Base-by-base conservation (phyloP, 352 stramenopile species). In the Phytopythium ostracodes region DNA sequence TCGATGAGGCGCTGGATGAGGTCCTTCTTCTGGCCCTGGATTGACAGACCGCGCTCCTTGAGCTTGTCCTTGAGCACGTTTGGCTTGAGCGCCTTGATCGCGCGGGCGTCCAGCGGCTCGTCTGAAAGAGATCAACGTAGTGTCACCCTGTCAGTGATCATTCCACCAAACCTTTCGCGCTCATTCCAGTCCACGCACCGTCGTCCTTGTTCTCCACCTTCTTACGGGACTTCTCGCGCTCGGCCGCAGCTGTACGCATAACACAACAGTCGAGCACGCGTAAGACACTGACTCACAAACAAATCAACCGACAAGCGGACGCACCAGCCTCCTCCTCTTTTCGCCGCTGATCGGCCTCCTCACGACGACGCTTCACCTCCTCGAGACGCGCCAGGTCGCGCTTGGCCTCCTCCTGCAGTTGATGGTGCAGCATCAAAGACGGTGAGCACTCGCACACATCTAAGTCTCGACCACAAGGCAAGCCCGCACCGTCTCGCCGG, bases 21-120 rank as follows among this genome's bases (percentile, higher is more conserved):
- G 12, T 94, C 87, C 67, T 94, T 94, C 76, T 95, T 95, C 68
- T 96, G 83, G 56, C 88, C 88, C 65, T 96, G 88, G 49, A 68
- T 95, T 27, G 88, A 95, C 59, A 96, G 63, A 14, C 77, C 60
- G 42, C 85, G 81, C 65, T 93, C 81, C 64, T 96, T 96, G 5
- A 96, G 72, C 70, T 95, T 89, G 60, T 96, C 87, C 78, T 96
- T 96, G 47, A 96, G 73, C 56, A 93, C 60, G 40, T 86, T 87
- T 35, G 88, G 88, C 74, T 96, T 96, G 20, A 96, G 72, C 29
- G 74, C 75, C 74, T 95, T 95, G 71, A 95, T 94, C 55, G 79
- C 82, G 66, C 84, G 84, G 5, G 84, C 82, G 31, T 95, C 84
- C 63, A 96, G 56, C 24, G 80, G 78, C 36, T 94, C 86, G 31